phyloP scores from a whole-genome alignment of 352 stramenopile genomes.

The Aphanomyces stellatus region DNA sequence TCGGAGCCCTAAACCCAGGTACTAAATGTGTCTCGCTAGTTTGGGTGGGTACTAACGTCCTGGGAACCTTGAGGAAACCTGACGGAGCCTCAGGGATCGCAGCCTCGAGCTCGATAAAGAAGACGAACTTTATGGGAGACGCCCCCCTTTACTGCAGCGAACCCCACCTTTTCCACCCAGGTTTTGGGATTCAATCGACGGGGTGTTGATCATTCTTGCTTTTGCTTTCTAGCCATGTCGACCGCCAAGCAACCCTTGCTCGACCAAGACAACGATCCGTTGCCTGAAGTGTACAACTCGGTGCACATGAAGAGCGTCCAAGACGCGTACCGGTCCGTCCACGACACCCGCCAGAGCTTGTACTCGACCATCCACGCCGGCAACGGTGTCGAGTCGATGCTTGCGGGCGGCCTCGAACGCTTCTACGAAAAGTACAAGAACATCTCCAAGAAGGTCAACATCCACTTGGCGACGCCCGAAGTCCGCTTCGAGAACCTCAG shows the following conservation, averaged over 20 bases:
- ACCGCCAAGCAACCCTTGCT: slow-evolving; percentile 12
- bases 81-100: too few species aligned
- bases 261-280: slow-evolving; percentile 31
- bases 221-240: slow-evolving; percentile 5
- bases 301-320: slow-evolving; percentile 68
- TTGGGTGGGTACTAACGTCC: neutral
- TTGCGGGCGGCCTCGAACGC: slow-evolving; percentile 53
- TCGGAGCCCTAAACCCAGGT: too few species aligned
- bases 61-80: neutral
- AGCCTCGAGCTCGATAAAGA: too few species aligned
- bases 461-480: slow-evolving; percentile 45
- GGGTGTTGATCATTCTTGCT: slow-evolving; percentile 12
- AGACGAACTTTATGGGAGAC: too few species aligned
- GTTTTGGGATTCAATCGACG: too few species aligned
- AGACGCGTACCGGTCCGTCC: slow-evolving; percentile 50
- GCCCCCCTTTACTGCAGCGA: too few species aligned
- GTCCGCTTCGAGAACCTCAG: slow-evolving; percentile 72
- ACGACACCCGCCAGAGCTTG: slow-evolving; percentile 36
- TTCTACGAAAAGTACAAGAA: slow-evolving; percentile 83
- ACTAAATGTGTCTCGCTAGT: neutral
- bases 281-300: slow-evolving; percentile 56
- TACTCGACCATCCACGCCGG: slow-evolving; percentile 56
- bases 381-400: slow-evolving; percentile 51
- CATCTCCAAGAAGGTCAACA: slow-evolving; percentile 57
- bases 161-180: too few species aligned